Base-by-base conservation (phyloP, 257 asterid species). In the Misopates orontium region DNA sequence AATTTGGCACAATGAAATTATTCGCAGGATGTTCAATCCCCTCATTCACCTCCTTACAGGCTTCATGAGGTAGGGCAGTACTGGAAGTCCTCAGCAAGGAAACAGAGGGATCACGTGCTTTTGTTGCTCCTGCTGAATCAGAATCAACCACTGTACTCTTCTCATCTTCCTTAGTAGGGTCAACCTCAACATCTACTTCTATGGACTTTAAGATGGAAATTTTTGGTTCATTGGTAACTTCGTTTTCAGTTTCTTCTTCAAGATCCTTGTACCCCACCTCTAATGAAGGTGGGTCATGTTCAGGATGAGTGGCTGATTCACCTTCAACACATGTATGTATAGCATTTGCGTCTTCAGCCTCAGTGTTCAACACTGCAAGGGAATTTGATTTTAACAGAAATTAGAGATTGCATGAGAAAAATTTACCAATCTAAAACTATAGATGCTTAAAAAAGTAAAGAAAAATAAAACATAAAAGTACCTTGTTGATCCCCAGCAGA, bases 361-460 rank as follows among this genome's bases (percentile, higher is more conserved):
- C 82, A 55, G 73, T 50, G 69, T 77, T 72, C 76, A 80, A 71
- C 56, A 62, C 96, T 88, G 86, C 72, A 77, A 72, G 61, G 68
- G 36, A 76, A 67, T 58, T n/a, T 53, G 67, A 40, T 44, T 42
- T 64, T 47, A 67, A 48, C 32, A 66, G 55, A 67, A 41, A 74
- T 73, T 56, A 69, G 47, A 70, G 36, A 45, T 55, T 55, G 17
- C 70, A 64, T 14, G 32, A 48, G 23, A 41, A 52, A 20, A 69
- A 48, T n/a, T 17, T 66, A 54, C 60, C 16, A 49, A 22, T 52
- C 49, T 53, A 56, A 74, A 53, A 22, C 41, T 42, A 32, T 48
- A 42, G 21, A 71, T 20, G 40, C 15, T 24, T 50, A 59, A 4
- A 77, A 25, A 10, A 36, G 59, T 20, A 61, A 24, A 52, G 55